These are phyloP conservation scores for Platanthera guangdongensis DNA, from an alignment of 106 monocot species.

Conservation along the genomic window DNA sequence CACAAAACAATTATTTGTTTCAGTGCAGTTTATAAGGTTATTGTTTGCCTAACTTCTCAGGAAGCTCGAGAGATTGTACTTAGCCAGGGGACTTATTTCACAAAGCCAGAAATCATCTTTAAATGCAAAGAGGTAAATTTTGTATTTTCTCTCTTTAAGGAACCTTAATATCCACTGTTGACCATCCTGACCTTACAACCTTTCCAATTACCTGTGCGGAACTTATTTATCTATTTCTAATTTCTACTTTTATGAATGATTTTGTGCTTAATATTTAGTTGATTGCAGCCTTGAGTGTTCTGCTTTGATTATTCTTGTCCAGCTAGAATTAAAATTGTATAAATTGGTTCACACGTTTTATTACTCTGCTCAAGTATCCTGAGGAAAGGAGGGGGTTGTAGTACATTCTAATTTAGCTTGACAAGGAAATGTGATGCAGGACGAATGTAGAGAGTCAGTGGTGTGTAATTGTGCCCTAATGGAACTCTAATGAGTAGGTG, in stretches of 20 bases:
- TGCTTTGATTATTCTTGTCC: not conserved
- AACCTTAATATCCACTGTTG: not conserved
- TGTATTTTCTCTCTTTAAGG: not conserved
- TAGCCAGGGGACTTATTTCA: constrained; percentile 26
- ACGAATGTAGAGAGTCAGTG: too few relatives aligned
- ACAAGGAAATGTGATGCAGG: not conserved
- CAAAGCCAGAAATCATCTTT: constrained; percentile 52
- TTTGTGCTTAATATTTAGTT: not conserved
- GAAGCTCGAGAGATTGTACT: constrained; percentile 81
- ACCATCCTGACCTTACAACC: not conserved
- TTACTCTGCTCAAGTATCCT: not conserved
- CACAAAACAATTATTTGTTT: not conserved
- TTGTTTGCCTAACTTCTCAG: constrained; percentile 25
- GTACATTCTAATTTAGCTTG: not conserved
- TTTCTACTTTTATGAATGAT: not conserved
- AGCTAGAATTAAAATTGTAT: not conserved
- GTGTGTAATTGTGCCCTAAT: too few relatives aligned
- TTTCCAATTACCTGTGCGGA: not conserved
- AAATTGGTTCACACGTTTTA: not conserved
- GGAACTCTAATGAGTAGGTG: too few relatives aligned
- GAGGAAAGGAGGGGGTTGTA: not conserved
- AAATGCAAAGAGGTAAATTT: constrained; percentile 83
- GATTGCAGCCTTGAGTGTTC: not conserved
- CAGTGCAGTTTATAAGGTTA: not conserved
- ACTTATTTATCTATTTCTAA: not conserved